phyloP scores from a whole-genome alignment of 768 basidiomycete species.

The Glaciozyma antarctica region DNA sequence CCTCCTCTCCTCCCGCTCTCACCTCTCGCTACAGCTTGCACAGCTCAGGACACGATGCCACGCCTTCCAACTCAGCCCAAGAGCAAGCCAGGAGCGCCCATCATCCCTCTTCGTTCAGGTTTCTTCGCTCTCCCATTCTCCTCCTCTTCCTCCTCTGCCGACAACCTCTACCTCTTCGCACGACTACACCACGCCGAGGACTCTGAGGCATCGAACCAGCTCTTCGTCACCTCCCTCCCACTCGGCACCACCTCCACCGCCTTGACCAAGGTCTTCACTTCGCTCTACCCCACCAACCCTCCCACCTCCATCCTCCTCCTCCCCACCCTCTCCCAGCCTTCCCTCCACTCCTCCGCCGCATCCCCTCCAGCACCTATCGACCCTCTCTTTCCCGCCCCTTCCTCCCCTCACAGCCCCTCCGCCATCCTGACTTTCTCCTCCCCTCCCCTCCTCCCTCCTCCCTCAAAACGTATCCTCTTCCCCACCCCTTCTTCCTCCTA shows the following conservation, averaged over 20 bases:
- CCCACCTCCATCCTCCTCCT: not conserved
- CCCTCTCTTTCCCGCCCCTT: not conserved
- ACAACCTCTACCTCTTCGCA: constrained; percentile 6
- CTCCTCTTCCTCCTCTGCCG: not conserved
- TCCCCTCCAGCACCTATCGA: not conserved
- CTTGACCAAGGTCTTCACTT: constrained; percentile 4
- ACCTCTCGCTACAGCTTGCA: not conserved
- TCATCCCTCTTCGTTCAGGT: constrained; percentile 12
- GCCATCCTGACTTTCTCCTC: constrained; percentile 23
- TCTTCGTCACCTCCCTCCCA: constrained; percentile 26
- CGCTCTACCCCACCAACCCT: constrained; percentile 3
- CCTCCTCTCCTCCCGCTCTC: not conserved
- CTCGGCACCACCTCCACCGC: constrained; percentile 10
- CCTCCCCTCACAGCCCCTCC: not conserved
- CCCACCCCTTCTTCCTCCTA: constrained; percentile 6
- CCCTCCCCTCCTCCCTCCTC: constrained; percentile 11
- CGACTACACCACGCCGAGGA: constrained; percentile 14
- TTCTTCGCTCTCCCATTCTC: constrained; percentile 26
- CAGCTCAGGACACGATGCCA: too few species aligned
- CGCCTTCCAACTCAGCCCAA: constrained; percentile 14
- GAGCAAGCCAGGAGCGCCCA: not conserved
- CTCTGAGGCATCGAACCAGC: not conserved
- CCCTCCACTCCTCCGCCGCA: not conserved
- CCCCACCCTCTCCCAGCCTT: not conserved
- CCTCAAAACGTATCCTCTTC: constrained; percentile 1